These are phyloP conservation scores for Nakazawaea wyomingensis DNA, from an alignment of 805 yeast genomes.

Conservation along the genomic window DNA sequence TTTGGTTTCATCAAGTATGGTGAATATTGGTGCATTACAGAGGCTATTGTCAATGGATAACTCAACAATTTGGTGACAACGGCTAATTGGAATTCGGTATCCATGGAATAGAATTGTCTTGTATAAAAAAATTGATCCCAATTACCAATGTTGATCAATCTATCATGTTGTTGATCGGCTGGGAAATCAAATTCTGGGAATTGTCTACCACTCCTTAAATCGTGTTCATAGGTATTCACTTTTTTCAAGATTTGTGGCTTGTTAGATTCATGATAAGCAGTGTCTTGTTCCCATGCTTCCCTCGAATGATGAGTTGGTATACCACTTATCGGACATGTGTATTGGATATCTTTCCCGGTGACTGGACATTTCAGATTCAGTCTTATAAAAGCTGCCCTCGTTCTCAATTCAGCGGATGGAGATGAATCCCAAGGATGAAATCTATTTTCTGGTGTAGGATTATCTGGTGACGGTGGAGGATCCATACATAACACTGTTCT, in stretches of 20 bases:
- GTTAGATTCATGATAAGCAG: constrained; percentile 59
- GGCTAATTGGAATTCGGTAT: constrained; percentile 92
- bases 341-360: constrained; percentile 72
- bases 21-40: constrained; percentile 75
- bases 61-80: constrained; percentile 92
- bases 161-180: constrained; percentile 67
- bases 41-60: constrained; percentile 86
- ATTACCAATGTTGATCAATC: constrained; percentile 65
- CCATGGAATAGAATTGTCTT: constrained; percentile 91
- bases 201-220: constrained; percentile 85
- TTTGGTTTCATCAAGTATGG: constrained; percentile 79
- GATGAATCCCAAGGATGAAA: constrained; percentile 91
- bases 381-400: constrained; percentile 86
- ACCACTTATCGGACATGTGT: constrained; percentile 89
- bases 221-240: constrained; percentile 92
- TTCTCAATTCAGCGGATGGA: constrained; percentile 81
- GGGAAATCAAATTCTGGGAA: constrained; percentile 97
- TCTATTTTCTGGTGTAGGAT: constrained; percentile 67
- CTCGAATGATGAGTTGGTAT: constrained; percentile 92
- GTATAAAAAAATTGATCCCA: constrained; percentile 97
- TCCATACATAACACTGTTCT: constrained; percentile 41
- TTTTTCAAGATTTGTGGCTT: constrained; percentile 72
- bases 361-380: constrained; percentile 90
- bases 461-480: constrained; percentile 58
- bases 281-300: constrained; percentile 85